Conservation (phyloP, 2,329 filamentous ascomycete species). For the Macrophomina phaseolina region DNA sequence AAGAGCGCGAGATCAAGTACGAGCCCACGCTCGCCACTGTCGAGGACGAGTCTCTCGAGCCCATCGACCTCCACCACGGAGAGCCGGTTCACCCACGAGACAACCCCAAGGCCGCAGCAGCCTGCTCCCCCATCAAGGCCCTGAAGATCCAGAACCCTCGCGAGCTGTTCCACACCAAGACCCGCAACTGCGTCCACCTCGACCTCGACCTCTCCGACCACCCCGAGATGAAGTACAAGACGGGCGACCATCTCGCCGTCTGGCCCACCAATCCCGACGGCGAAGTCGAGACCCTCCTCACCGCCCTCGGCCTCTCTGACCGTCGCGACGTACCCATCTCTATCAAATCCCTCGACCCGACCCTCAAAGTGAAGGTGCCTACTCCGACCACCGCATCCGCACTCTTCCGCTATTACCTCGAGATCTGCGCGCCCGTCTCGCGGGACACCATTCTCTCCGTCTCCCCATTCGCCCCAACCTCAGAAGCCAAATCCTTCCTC, state of each 20-base stretch:
- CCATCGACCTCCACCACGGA: constrained; percentile 37
- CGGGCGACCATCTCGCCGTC: constrained; percentile 50
- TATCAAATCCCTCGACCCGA: constrained; percentile 38
- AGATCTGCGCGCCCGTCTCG: constrained; percentile 51
- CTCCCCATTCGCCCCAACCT: constrained; percentile 48
- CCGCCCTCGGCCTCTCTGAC: constrained; percentile 35
- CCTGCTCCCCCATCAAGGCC: constrained; percentile 41
- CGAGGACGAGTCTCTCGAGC: constrained; percentile 34
- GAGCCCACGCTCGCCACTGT: constrained; percentile 37
- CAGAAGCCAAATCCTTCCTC: constrained; percentile 39
- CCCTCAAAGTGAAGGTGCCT: constrained; percentile 45
- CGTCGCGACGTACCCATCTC: constrained; percentile 35
- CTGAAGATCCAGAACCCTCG: constrained; percentile 39
- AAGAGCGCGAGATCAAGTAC: constrained; percentile 43
- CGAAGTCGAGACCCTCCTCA: constrained; percentile 45
- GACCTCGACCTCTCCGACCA: constrained; percentile 47
- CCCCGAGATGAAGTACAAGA: constrained; percentile 49
- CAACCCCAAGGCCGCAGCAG: constrained; percentile 33
- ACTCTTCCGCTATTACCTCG: constrained; percentile 54
- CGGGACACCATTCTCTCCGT: constrained; percentile 47
- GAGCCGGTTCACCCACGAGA: constrained; percentile 8
- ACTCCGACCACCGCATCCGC: constrained; percentile 48
- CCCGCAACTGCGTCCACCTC: constrained; percentile 50
- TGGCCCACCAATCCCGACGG: constrained; percentile 49
- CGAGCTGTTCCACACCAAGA: constrained; percentile 43